These are phyloP conservation scores for Jatropha podagrica DNA, from an alignment of 441 rosid species.

Conservation along the genomic window DNA sequence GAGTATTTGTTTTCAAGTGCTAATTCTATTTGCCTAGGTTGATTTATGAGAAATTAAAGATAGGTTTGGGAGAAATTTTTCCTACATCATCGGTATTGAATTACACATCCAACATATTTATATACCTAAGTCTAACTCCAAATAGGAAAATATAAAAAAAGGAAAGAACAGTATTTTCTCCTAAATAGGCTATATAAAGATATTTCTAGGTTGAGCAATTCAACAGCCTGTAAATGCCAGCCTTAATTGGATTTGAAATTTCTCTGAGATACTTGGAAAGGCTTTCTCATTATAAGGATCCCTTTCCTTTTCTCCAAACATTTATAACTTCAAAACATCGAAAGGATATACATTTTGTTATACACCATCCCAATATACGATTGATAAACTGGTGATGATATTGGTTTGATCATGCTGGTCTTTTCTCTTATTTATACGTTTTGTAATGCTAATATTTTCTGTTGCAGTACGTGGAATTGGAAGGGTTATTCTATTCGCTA, in stretches of 20 bases:
- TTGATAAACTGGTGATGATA: neutral
- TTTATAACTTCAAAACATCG: neutral
- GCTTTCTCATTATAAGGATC: neutral
- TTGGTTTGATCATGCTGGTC: neutral
- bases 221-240: neutral
- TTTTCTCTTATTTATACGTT: neutral
- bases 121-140: too few relatives aligned
- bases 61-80: too few relatives aligned
- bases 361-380: neutral
- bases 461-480: conserved; percentile 76
- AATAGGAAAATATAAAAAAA: too few relatives aligned
- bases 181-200: too few relatives aligned
- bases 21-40: neutral
- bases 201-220: too few relatives aligned
- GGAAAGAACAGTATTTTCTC: too few relatives aligned
- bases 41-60: too few relatives aligned
- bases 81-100: too few relatives aligned
- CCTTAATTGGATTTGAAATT: neutral
- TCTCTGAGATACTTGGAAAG: neutral
- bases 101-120: too few relatives aligned
- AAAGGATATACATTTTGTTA: neutral
- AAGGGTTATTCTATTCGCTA: conserved; percentile 81
- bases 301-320: neutral
- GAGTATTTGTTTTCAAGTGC: neutral
- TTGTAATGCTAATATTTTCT: conserved; percentile 11